phyloP scores from a whole-genome alignment of 2,329 filamentous ascomycete genomes.

The Aureobasidium sp. region DNA sequence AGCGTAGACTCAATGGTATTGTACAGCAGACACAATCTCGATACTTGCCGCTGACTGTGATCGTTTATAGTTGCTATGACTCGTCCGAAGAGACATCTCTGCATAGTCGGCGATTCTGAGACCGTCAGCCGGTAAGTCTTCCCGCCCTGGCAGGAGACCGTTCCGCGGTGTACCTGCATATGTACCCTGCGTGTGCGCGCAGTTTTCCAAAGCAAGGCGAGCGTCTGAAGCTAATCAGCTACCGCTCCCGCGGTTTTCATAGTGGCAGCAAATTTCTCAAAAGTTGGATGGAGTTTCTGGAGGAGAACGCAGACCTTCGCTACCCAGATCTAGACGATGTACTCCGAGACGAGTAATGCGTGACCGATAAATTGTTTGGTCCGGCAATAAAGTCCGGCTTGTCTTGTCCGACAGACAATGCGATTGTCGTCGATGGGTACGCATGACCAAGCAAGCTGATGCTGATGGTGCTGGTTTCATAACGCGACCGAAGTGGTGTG shows the following conservation, averaged over 20 bases:
- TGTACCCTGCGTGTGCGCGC: slow-evolving; percentile 1
- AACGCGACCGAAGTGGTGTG: background rate
- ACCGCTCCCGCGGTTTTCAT: slow-evolving; percentile 17
- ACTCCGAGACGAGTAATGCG: slow-evolving; percentile 15
- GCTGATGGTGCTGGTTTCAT: slow-evolving; percentile 2
- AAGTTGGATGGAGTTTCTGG: slow-evolving; percentile 83
- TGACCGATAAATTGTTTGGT: slow-evolving; percentile 10
- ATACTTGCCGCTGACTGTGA: slow-evolving; percentile 5
- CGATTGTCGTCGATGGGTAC: background rate
- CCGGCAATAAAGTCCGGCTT: slow-evolving; percentile 10
- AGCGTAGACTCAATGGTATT: slow-evolving; percentile 83
- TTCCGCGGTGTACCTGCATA: slow-evolving; percentile 17
- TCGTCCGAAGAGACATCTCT: slow-evolving; percentile 80
- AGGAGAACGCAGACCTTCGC: slow-evolving; percentile 81
- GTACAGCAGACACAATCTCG: slow-evolving; percentile 1
- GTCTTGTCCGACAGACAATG: background rate
- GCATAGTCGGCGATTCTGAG: slow-evolving; percentile 88
- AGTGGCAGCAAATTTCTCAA: slow-evolving; percentile 83
- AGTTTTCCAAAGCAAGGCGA: background rate
- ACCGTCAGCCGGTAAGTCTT: slow-evolving; percentile 74
- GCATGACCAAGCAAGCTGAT: background rate
- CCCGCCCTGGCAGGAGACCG: background rate
- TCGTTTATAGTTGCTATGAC: slow-evolving; percentile 81
- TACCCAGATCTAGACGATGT: slow-evolving; percentile 65
- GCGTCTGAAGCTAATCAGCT: slow-evolving; percentile 6